Evolutionary conservation across 169 alveolate species (phyloP), one percentile per base, ranked within the genome.

Genomic region (Eimeria praecox): DNA sequence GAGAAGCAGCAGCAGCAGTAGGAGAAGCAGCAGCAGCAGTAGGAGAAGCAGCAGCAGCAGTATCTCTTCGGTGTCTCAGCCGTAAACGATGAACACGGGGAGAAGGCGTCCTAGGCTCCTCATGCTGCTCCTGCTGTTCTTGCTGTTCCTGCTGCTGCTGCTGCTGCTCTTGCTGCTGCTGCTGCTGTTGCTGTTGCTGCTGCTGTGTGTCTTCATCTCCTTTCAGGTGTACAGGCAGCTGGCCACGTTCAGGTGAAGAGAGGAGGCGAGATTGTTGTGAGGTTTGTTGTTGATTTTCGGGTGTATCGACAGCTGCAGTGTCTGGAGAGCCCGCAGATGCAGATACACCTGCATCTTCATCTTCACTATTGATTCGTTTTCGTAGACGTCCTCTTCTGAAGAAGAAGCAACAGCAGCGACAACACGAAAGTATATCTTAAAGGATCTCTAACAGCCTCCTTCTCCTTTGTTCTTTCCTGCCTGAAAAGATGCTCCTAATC

Each of bases 111-210:
- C 44, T 69, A 3, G 38, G 44, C 80, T 64, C 35, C 18, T 33
- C 46, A 10, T 69, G 80, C 44, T 33, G 80, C 80, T 69, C 44
- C 80, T 42, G 59, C 42, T 35, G 69, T n/a, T n/a, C n/a, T 56
- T 86, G 77, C 93, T 86, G 52, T 82, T 86, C 82, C 62, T 24
- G 62, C 66, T 83, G 73, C 91, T 42, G 91, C n/a, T 69, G 80
- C 44, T 33, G 80, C 80, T 69, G 44, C 80, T 64, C 35, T 64
- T 33, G 30, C 44, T 69, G 80, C 44, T 33, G 80, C 80, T 69
- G 80, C 80, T 42, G 59, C 42, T 35, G 69, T 56, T 86, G 77
- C 93, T 86, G 52, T 82, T 86, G 93, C 62, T 24, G 62, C 66
- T 83, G 73, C 91, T 42, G 91, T 49, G 9, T 27, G 38, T 83